phyloP scores from a whole-genome alignment of 2,329 filamentous ascomycete species.

The Phoma sp. region DNA sequence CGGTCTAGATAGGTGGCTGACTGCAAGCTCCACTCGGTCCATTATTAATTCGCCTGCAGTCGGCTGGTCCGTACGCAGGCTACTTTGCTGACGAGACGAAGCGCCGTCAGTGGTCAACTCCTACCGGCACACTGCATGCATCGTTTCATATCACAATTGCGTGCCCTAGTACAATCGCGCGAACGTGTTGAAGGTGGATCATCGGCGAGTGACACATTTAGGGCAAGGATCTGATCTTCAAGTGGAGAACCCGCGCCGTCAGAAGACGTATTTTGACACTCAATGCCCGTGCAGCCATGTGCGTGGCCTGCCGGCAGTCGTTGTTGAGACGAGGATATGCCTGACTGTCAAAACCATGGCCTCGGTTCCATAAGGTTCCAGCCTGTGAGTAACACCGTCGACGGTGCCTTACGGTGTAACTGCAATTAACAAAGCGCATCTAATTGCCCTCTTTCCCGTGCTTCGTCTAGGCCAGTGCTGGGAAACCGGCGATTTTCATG shows the following conservation, averaged over 20 bases:
- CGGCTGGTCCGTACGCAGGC: neutral
- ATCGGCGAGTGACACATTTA: neutral
- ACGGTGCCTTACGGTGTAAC: neutral
- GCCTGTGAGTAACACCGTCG: neutral
- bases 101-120: neutral
- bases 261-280: slow-evolving; percentile 5
- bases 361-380: slow-evolving; percentile 4
- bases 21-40: slow-evolving; percentile 10
- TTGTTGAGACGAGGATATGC: slow-evolving; percentile 8
- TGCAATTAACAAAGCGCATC: slow-evolving; percentile 1
- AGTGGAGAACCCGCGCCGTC: slow-evolving; percentile 10
- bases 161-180: neutral
- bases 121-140: slow-evolving; percentile 1
- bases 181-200: neutral
- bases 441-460: neutral
- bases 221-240: neutral
- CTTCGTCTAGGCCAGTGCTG: neutral
- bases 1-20: slow-evolving; percentile 9
- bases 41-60: slow-evolving; percentile 10
- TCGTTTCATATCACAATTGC: slow-evolving; percentile 4
- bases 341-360: slow-evolving; percentile 3
- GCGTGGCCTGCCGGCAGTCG: slow-evolving; percentile 16
- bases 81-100: slow-evolving; percentile 7
- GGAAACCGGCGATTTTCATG: neutral
- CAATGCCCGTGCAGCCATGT: slow-evolving; percentile 18